Evolutionary conservation across 2,329 filamentous ascomycete species (phyloP).

Genomic region (Plectosphaerella cucumerina): DNA sequence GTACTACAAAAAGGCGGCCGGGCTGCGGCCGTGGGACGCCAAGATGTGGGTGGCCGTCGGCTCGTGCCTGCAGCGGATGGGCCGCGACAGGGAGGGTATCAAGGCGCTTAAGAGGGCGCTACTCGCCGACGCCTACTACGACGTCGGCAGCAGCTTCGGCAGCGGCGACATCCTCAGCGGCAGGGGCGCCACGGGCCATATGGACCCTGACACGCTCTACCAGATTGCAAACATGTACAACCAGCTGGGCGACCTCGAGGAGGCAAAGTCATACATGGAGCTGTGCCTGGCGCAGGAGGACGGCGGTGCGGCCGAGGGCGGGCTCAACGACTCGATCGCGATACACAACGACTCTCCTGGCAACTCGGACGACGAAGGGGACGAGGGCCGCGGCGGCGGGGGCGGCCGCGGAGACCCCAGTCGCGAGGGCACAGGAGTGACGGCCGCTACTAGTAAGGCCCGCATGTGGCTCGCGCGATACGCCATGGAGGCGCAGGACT

Average conservation of each 20-base stretch:
- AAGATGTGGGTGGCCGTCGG: constrained; percentile 99
- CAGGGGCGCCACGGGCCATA: constrained; percentile 49
- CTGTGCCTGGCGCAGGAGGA: constrained; percentile 90
- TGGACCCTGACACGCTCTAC: constrained; percentile 87
- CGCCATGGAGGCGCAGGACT: constrained; percentile 73
- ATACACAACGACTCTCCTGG: constrained; percentile 52
- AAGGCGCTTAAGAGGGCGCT: constrained; percentile 91
- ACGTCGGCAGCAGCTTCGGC: constrained; percentile 54
- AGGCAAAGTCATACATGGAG: constrained; percentile 93
- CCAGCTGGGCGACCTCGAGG: constrained; percentile 67
- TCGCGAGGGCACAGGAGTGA: constrained; percentile 72
- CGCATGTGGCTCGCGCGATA: constrained; percentile 88
- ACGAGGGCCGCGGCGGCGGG: constrained; percentile 19
- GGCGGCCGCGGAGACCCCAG: constrained; percentile 7
- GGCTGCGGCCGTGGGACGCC: constrained; percentile 88
- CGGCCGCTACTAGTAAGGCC: constrained; percentile 85
- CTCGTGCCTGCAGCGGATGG: constrained; percentile 86
- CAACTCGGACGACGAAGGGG: constrained; percentile 27
- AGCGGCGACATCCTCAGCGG: constrained; percentile 42
- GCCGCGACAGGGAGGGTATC: constrained; percentile 82
- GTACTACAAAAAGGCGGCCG: constrained; percentile 95
- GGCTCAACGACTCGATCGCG: constrained; percentile 44
- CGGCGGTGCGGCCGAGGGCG: constrained; percentile 47
- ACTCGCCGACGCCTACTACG: constrained; percentile 82
- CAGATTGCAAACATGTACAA: constrained; percentile 92